Base-by-base conservation (phyloP, 2,329 filamentous ascomycete species). In the Penicillium sp. region DNA sequence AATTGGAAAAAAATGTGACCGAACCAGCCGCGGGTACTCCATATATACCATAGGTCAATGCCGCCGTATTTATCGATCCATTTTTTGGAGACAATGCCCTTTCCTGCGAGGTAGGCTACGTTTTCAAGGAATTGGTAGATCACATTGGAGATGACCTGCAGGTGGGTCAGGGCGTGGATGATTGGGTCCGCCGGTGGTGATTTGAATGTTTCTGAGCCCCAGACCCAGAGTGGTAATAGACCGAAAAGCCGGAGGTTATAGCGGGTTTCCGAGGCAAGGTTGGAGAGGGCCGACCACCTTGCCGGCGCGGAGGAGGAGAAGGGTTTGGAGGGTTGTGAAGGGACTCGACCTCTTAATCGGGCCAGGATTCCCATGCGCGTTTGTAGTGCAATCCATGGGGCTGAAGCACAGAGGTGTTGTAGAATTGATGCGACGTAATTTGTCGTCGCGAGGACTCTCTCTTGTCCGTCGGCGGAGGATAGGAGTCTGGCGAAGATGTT, bases 101-200 rank as follows among this genome's bases (percentile, higher is more conserved):
- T 92, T 58, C 81, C 80, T 3, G 87, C 82, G 37, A 98, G 82
- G 78, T 89, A 96, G 16, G 89, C 89, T 39, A 84, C 82, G 76
- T 96, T 97, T 79, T 99, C 95, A 42, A 93, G 81, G 1, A 84
- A 77, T 76, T 97, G 92, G 78, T 90, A 96, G 10, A 79, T 71
- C 10, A 89, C 75, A 72, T 90, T 89, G 11, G 85, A 81, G 11
- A 81, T 62, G 21, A 96, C 84, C 73, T 95, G 90, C 7, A 83
- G 78, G 74, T 86, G 88, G 22, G 85, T 84, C 46, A 96, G 77
- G 19, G 70, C 60, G 63, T 75, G 79, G 61, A 81, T 76, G 46
- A 77, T 63, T 3, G 67, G 71, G 66, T 84, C 84, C 6, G 73
- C 68, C 37, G 68, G 74, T 43, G 67, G 75, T 49, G 53, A 75